Conservation (phyloP, 208 protist species). For the Angomonas desouzai region DNA sequence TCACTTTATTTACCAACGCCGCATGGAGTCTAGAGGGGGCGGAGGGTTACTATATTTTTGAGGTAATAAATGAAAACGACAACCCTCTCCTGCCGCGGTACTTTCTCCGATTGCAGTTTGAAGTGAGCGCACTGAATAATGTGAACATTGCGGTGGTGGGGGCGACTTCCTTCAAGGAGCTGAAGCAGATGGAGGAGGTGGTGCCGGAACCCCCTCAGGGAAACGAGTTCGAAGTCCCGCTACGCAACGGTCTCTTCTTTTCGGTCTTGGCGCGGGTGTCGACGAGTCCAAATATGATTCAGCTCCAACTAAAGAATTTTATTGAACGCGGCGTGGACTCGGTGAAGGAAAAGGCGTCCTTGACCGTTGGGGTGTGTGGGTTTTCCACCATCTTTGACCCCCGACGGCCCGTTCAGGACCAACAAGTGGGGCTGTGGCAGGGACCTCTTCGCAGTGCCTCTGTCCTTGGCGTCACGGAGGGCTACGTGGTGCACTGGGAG, state of each 20-base stretch:
- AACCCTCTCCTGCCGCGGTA: slow-evolving; percentile 25
- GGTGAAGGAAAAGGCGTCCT: slow-evolving; percentile 27
- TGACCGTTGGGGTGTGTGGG: slow-evolving; percentile 71
- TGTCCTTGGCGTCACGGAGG: slow-evolving; percentile 46
- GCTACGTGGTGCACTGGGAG: slow-evolving; percentile 78
- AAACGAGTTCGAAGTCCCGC: slow-evolving; percentile 25
- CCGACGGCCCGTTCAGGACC: slow-evolving; percentile 59
- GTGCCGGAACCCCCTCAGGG: slow-evolving; percentile 15
- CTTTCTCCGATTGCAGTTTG: slow-evolving; percentile 65
- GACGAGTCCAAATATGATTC: slow-evolving; percentile 25
- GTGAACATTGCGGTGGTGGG: slow-evolving; percentile 39
- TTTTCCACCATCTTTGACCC: slow-evolving; percentile 73
- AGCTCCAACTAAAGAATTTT: slow-evolving; percentile 43
- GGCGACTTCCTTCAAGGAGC: slow-evolving; percentile 27
- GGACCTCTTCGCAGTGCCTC: slow-evolving; percentile 22
- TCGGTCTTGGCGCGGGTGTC: slow-evolving; percentile 27
- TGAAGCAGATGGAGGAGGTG: slow-evolving; percentile 36
- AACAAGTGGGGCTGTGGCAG: slow-evolving; percentile 80
- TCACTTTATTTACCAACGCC: slow-evolving; percentile 63
- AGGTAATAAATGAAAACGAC: slow-evolving; percentile 45
- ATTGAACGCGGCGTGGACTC: slow-evolving; percentile 30
- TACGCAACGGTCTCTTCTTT: slow-evolving; percentile 37
- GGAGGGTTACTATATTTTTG: slow-evolving; percentile 62
- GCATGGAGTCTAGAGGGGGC: slow-evolving; percentile 65
- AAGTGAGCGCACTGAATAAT: slow-evolving; percentile 63